Evolutionary conservation across 768 basidiomycete genomes (phyloP).

Genomic region (Lactifluus volemus): DNA sequence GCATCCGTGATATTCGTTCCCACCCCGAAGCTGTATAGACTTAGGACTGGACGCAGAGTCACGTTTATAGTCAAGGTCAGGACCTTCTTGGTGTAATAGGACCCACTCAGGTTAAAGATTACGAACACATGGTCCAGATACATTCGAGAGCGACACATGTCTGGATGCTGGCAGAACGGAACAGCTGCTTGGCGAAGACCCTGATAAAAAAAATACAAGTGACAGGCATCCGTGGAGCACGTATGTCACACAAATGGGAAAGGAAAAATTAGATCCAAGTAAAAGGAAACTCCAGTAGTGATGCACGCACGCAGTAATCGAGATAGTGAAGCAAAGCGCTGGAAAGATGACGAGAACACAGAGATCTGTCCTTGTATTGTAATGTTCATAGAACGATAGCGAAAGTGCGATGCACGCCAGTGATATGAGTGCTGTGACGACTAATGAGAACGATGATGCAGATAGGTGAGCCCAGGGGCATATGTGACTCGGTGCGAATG

Average conservation of each 20-base stretch:
- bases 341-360: conserved; percentile 15
- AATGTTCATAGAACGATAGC: conserved; percentile 2
- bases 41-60: conserved; percentile 6
- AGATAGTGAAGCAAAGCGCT: conserved; percentile 6
- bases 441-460: not conserved
- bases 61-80: not conserved
- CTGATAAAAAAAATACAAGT: not conserved
- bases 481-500: not conserved
- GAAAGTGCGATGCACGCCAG: conserved; percentile 9
- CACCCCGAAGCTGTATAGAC: conserved; percentile 13
- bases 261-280: not conserved
- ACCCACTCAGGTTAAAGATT: conserved; percentile 16
- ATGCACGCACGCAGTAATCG: not conserved
- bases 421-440: conserved; percentile 1
- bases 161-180: not conserved
- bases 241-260: not conserved
- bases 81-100: not conserved
- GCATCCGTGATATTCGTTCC: not conserved
- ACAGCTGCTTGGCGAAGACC: conserved; percentile 12
- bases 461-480: not conserved
- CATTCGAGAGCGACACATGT: conserved; percentile 17
- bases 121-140: conserved; percentile 19
- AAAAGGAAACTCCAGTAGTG: not conserved
- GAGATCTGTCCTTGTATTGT: conserved; percentile 16
- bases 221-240: not conserved